Conservation (phyloP, 805 yeast species). For the Kluyveromyces wickerhamii region DNA sequence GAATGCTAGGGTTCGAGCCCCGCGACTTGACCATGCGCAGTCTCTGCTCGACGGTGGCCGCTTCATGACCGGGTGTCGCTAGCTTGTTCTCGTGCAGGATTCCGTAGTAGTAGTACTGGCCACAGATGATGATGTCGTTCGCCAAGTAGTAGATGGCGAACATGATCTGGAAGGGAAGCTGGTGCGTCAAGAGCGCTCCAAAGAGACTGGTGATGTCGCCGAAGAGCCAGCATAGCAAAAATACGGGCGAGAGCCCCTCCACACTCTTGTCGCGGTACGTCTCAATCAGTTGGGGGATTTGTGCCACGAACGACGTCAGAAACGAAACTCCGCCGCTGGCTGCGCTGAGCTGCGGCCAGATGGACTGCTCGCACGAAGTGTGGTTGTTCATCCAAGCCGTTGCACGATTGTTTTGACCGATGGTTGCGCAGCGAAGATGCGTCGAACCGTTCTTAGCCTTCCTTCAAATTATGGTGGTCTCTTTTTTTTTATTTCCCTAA, state of each 20-base stretch:
- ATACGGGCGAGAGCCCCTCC: slow-evolving; percentile 48
- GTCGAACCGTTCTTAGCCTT: too few species aligned
- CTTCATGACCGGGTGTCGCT: slow-evolving; percentile 30
- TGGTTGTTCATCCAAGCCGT: too few species aligned
- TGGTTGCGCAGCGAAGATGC: too few species aligned
- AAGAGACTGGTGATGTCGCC: slow-evolving; percentile 44
- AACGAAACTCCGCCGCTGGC: slow-evolving; percentile 39
- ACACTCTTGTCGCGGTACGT: slow-evolving; percentile 51
- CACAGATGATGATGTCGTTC: slow-evolving; percentile 59
- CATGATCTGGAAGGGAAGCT: slow-evolving; percentile 70
- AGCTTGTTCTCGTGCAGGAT: slow-evolving; percentile 25
- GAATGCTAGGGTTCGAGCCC: slow-evolving; percentile 4
- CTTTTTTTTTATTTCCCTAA: too few species aligned
- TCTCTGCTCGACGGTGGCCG: slow-evolving; percentile 16
- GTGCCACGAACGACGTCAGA: slow-evolving; percentile 39
- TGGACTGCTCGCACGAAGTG: slow-evolving; percentile 11
- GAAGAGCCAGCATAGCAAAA: slow-evolving; percentile 38
- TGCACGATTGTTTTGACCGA: too few species aligned
- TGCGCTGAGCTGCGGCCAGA: slow-evolving; percentile 27
- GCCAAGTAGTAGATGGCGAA: slow-evolving; percentile 65
- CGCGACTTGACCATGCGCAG: slow-evolving; percentile 8
- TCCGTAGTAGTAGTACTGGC: slow-evolving; percentile 67
- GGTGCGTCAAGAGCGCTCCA: slow-evolving; percentile 73
- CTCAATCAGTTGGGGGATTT: slow-evolving; percentile 51
- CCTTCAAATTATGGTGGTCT: too few species aligned